Evolutionary conservation across 1,284 basidiomycete species (phyloP).

Genomic region (Mycena citricolor): DNA sequence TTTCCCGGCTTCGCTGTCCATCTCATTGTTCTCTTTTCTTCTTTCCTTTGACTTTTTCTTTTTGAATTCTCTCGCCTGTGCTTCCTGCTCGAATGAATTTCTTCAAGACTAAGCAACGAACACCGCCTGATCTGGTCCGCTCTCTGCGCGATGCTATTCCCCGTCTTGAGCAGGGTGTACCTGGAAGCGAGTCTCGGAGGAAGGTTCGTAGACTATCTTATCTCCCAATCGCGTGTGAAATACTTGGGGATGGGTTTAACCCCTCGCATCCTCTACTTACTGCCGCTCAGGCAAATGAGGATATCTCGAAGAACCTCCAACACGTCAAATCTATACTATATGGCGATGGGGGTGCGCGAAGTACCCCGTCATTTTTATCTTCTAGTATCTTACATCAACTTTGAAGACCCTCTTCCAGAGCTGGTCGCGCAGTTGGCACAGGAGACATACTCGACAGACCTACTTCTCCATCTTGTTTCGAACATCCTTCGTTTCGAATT

Average conservation of each 20-base stretch:
- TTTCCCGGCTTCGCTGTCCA: too few relatives aligned
- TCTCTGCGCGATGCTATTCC: conserved; percentile 77
- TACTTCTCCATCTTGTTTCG: conserved; percentile 80
- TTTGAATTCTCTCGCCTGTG: background rate
- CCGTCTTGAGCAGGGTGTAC: conserved; percentile 71
- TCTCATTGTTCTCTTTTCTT: background rate
- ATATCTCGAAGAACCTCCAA: conserved; percentile 85
- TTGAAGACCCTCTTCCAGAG: conserved; percentile 77
- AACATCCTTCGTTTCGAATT: conserved; percentile 92
- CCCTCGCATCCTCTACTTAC: conserved; percentile 6
- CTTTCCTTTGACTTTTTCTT: background rate
- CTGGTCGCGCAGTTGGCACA: conserved; percentile 91
- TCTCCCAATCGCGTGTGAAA: conserved; percentile 1
- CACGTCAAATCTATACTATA: conserved; percentile 86
- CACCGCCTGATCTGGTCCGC: conserved; percentile 83
- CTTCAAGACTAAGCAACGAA: conserved; percentile 87
- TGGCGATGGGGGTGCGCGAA: conserved; percentile 76
- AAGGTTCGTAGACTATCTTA: conserved; percentile 54
- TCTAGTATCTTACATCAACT: conserved; percentile 5
- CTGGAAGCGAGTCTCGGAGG: conserved; percentile 72
- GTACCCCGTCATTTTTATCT: conserved; percentile 9
- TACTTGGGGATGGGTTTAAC: too few relatives aligned
- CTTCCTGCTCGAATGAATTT: conserved; percentile 72
- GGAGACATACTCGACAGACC: conserved; percentile 91
- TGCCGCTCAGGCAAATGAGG: conserved; percentile 73